phyloP scores from a whole-genome alignment of 176 grass and related monocot species.

The Zea luxurians region DNA sequence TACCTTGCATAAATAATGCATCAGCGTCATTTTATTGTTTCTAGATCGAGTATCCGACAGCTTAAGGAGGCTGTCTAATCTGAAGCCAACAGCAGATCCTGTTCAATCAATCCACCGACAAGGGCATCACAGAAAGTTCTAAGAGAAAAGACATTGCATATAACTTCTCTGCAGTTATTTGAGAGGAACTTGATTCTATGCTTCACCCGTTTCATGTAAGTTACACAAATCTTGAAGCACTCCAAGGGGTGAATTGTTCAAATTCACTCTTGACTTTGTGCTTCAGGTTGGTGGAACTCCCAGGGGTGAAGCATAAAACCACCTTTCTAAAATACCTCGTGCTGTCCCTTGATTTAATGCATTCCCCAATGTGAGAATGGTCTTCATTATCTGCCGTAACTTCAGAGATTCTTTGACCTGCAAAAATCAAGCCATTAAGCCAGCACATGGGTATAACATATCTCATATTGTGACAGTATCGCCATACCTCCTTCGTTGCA shows the following conservation, averaged over 20 bases:
- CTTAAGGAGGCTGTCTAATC: conserved; percentile 96
- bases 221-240: conserved; percentile 6
- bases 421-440: conserved; percentile 37
- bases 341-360: conserved; percentile 94
- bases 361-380: conserved; percentile 96
- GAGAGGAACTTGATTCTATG: conserved; percentile 30
- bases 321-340: conserved; percentile 34
- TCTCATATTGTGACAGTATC: background rate
- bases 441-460: conserved; percentile 10
- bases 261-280: conserved; percentile 29
- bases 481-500: conserved; percentile 79
- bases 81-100: conserved; percentile 98
- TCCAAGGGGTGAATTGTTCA: background rate
- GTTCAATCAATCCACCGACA: conserved; percentile 31
- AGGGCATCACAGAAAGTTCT: conserved; percentile 37
- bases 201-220: conserved; percentile 16
- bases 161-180: conserved; percentile 29
- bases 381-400: conserved; percentile 94
- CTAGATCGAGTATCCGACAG: conserved; percentile 89
- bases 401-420: conserved; percentile 75
- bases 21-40: conserved; percentile 98
- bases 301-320: conserved; percentile 15
- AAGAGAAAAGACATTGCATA: conserved; percentile 27
- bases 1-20: conserved; percentile 99
- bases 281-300: background rate